Base-by-base conservation (phyloP, 1,139 yeast genomes). In the Magnusiomyces starmeri region DNA sequence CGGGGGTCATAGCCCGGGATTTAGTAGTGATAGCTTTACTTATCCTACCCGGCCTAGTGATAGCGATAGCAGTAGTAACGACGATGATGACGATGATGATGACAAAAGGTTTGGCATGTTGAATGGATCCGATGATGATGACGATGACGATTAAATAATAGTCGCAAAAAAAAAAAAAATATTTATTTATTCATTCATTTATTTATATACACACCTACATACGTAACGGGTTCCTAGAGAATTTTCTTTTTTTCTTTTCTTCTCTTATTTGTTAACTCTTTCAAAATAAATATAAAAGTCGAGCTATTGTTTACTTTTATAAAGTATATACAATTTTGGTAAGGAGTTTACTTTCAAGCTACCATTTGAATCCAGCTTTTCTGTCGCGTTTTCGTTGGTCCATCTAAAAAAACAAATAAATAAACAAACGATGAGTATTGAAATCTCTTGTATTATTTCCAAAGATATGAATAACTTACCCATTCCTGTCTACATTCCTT, bases 401-500 rank as follows among this genome's bases (percentile, higher is more conserved):
- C 45, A 54, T 52, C 37, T 32, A 27, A 9, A 32, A 18, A 39
- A 39, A 21, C 4, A 4, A 39, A 4, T 10, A 18, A n/a, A 20
- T 14, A 16, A 16, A 20, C 14, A 7, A n/a, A 8, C 20, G 8
- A n/a, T 7, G 16, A 9, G 9, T 18, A 7, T n/a, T 16, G n/a
- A 18, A 14, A 39, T 4, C 9, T 16, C n/a, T 16, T 18, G 20
- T 14, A 39, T 14, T 16, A 4, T 4, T 14, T 35, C 20, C 8
- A 18, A 35, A 35, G 8, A 8, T 18, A 7, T 20, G 20, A 3
- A 20, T 20, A 18, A 43, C 48, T 34, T 34, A 72, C 65, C 83
- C 96, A 90, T 62, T 85, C 95, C 64, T 82, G 82, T 63, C 85
- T 83, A 69, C 98, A 92, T 64, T 92, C 97, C 57, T 89, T 76